phyloP scores from a whole-genome alignment of 2,329 filamentous ascomycete genomes.

The Cryphonectria nitschkei region DNA sequence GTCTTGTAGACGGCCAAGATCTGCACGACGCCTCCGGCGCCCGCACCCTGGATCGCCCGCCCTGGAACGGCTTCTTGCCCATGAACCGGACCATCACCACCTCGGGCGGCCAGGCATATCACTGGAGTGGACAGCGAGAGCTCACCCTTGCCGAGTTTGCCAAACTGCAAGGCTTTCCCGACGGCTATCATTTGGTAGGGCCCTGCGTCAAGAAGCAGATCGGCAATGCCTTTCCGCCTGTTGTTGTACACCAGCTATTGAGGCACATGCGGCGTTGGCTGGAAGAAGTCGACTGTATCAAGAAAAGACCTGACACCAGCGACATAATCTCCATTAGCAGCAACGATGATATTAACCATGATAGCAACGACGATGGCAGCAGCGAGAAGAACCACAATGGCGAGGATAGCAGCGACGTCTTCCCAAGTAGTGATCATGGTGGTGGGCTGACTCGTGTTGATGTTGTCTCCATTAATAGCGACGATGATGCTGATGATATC shows the following conservation, averaged over 20 bases:
- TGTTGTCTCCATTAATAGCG: background rate
- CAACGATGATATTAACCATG: slow-evolving; percentile 1
- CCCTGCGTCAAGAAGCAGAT: slow-evolving; percentile 64
- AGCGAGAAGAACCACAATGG: background rate
- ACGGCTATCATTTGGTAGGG: slow-evolving; percentile 58
- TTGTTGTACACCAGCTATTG: slow-evolving; percentile 54
- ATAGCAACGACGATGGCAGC: background rate
- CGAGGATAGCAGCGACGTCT: background rate
- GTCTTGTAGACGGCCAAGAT: slow-evolving; percentile 36
- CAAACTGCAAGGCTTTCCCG: slow-evolving; percentile 70
- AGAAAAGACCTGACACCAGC: slow-evolving; percentile 8
- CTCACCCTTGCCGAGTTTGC: slow-evolving; percentile 73
- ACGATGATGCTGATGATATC: background rate
- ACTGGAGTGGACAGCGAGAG: slow-evolving; percentile 64
- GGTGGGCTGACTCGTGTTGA: background rate
- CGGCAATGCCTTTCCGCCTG: slow-evolving; percentile 77
- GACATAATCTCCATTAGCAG: slow-evolving; percentile 15
- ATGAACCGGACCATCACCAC: slow-evolving; percentile 67
- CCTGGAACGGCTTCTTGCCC: slow-evolving; percentile 51
- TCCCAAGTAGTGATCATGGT: background rate
- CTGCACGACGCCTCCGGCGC: slow-evolving; percentile 45
- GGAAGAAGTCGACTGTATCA: slow-evolving; percentile 46
- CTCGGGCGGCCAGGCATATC: slow-evolving; percentile 63
- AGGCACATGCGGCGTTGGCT: slow-evolving; percentile 53
- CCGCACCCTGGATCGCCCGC: slow-evolving; percentile 33